Percentiles rank a stretch among this genome's conserved stretches.
These are phyloP conservation scores for Panellus pusillus DNA, from an alignment of 768 basidiomycete species.

Conservation along the genomic window DNA sequence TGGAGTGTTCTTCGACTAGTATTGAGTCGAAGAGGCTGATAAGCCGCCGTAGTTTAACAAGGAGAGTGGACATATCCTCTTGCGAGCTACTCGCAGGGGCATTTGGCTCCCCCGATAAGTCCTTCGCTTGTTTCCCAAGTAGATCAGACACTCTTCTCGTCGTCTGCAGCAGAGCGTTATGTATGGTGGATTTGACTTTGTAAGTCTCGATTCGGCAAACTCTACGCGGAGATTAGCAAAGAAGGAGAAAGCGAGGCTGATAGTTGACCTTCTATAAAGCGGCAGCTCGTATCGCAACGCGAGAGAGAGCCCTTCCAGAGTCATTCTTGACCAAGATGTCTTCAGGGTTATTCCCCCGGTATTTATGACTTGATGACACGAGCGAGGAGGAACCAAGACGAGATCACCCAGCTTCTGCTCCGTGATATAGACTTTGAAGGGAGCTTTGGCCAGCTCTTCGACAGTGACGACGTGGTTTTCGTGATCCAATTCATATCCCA, in stretches of 20 bases:
- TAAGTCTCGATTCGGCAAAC: conserved; percentile 83
- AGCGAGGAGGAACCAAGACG: conserved; percentile 77
- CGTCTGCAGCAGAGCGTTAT: conserved; percentile 47
- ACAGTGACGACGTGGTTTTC: conserved; percentile 67
- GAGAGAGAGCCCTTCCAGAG: conserved; percentile 53
- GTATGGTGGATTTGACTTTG: conserved; percentile 66
- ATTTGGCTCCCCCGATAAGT: not conserved
- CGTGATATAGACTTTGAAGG: conserved; percentile 66
- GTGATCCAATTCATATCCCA: conserved; percentile 63
- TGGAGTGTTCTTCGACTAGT: conserved; percentile 23
- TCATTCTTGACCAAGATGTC: conserved; percentile 87
- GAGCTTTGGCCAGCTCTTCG: conserved; percentile 62
- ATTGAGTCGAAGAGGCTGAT: conserved; percentile 19
- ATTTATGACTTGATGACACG: conserved; percentile 85
- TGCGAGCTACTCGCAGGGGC: conserved; percentile 1
- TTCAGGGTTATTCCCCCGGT: conserved; percentile 80
- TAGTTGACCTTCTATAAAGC: conserved; percentile 69
- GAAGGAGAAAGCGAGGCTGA: not conserved
- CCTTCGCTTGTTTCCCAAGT: not conserved
- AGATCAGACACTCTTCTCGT: not conserved
- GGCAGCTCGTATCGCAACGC: conserved; percentile 76
- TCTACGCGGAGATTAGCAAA: conserved; percentile 36
- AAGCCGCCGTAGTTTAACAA: conserved; percentile 4
- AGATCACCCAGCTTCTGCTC: conserved; percentile 78
- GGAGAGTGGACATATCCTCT: conserved; percentile 1